Evolutionary conservation across 257 asterid genomes (phyloP).

Genomic region (Gynochthodes officinalis): DNA sequence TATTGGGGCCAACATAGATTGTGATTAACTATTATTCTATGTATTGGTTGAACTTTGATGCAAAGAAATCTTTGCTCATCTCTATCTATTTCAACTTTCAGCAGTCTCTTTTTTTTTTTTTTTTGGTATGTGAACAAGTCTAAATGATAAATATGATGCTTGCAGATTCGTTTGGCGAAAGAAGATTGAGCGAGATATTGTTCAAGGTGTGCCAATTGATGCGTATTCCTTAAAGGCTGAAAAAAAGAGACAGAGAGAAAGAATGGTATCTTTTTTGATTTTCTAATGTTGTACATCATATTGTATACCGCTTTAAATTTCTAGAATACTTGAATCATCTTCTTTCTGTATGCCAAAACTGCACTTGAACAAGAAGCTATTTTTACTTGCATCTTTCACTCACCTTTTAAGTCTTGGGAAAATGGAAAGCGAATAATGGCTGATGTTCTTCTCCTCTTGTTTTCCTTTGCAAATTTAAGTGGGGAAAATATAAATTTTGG

Average conservation of each 20-base stretch:
- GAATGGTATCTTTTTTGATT: too few relatives aligned
- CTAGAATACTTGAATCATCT: neutral
- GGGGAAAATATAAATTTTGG: neutral
- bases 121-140: neutral
- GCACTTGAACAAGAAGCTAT: neutral
- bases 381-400: conserved; percentile 1
- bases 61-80: too few relatives aligned
- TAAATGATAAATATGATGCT: conserved; percentile 12
- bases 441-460: neutral
- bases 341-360: neutral
- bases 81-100: too few relatives aligned
- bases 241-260: conserved; percentile 68
- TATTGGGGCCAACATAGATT: too few relatives aligned
- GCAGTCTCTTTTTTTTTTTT: too few relatives aligned
- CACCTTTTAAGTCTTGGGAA: too few relatives aligned
- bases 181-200: too few relatives aligned
- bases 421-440: too few relatives aligned
- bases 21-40: too few relatives aligned
- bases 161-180: conserved; percentile 82
- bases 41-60: too few relatives aligned
- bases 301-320: neutral
- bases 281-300: too few relatives aligned
- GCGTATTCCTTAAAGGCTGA: conserved; percentile 67
- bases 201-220: conserved; percentile 67
- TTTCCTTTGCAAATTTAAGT: too few relatives aligned